Evolutionary conservation across 169 alveolate genomes (phyloP).

Genomic region (Cryptosporidium xiaoi): DNA sequence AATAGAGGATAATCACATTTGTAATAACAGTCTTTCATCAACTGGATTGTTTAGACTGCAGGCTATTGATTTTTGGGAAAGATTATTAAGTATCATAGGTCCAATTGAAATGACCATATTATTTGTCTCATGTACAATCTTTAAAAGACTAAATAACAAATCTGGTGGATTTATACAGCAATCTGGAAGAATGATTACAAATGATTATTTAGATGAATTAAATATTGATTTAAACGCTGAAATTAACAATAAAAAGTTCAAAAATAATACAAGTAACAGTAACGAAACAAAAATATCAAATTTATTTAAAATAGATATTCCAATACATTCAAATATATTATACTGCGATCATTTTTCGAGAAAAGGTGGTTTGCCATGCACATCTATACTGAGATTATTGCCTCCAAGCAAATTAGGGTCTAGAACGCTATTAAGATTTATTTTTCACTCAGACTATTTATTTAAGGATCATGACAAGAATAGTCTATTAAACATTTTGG

Average conservation of each 20-base stretch:
- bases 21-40: no score
- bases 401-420: constrained; percentile 64
- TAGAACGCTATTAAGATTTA: constrained; percentile 53
- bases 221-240: not conserved
- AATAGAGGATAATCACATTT: not conserved
- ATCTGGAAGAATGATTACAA: constrained; percentile 64
- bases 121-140: constrained; percentile 33
- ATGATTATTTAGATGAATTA: constrained; percentile 37
- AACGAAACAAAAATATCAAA: constrained; percentile 14
- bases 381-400: constrained; percentile 32
- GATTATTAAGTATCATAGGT: constrained; percentile 29
- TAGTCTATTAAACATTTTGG: constrained; percentile 9
- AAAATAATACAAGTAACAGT: not conserved
- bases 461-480: constrained; percentile 46
- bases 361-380: constrained; percentile 66
- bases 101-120: constrained; percentile 26
- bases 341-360: constrained; percentile 55
- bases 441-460: constrained; percentile 17
- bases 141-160: not conserved
- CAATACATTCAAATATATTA: constrained; percentile 7
- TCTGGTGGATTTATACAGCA: constrained; percentile 22
- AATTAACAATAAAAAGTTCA: not conserved
- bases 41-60: not conserved
- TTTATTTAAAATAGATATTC: constrained; percentile 32
- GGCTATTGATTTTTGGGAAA: constrained; percentile 22